A percentile compares a stretch with the other conserved stretches of the same genome.
Conservation (phyloP, 805 yeast species). For the Hanseniaspora hatyaiensis region DNA sequence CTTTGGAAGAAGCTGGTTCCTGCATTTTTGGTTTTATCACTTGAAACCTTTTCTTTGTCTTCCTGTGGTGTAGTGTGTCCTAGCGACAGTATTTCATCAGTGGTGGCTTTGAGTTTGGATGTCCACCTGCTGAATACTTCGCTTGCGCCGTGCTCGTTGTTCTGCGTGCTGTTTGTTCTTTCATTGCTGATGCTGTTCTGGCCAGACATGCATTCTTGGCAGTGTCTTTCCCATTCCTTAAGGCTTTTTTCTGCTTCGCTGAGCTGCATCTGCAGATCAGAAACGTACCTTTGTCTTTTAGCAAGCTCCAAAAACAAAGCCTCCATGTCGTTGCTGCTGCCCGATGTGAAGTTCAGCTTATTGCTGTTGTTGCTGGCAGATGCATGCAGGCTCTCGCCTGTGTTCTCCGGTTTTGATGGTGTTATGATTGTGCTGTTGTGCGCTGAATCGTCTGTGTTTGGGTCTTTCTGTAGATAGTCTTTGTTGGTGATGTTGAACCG, state of each 20-base stretch:
- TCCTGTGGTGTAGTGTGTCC: neutral
- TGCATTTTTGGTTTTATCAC: neutral
- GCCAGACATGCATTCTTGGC: conserved; percentile 2
- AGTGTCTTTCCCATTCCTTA: conserved; percentile 15
- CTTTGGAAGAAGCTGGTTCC: conserved; percentile 8
- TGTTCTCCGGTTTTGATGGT: neutral
- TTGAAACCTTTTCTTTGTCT: neutral
- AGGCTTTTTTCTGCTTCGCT: conserved; percentile 11
- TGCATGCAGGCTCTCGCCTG: neutral
- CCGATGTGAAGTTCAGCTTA: neutral
- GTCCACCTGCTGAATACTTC: conserved; percentile 15
- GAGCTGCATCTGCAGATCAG: conserved; percentile 11
- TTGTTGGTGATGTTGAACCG: conserved; percentile 7
- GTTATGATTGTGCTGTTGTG: neutral
- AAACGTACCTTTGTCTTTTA: conserved; percentile 12
- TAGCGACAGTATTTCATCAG: conserved; percentile 12
- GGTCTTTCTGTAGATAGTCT: neutral
- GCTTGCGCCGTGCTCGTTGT: conserved; percentile 2
- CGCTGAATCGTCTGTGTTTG: neutral
- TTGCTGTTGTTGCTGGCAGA: neutral
- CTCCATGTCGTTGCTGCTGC: conserved; percentile 6
- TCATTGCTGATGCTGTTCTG: neutral
- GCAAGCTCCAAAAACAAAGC: conserved; percentile 15
- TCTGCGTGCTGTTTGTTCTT: neutral
- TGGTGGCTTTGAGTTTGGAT: conserved; percentile 15